Conservation (phyloP, 179 eudicot species). For the Sideroxylon spinosum region DNA sequence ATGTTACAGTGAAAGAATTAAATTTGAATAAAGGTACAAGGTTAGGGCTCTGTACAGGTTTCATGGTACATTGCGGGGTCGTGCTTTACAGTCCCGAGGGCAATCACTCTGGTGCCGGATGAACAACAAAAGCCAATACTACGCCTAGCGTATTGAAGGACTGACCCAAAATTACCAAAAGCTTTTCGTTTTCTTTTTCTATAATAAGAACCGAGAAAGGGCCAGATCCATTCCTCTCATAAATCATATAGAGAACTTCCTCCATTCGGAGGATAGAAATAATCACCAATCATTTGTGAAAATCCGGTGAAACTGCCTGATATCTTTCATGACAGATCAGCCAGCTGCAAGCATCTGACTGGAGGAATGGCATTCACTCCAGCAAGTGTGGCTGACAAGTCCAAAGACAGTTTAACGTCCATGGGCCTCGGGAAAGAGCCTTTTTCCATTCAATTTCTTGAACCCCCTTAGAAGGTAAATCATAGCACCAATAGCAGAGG, state of each 20-base stretch:
- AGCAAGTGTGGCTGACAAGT: conserved; percentile 14
- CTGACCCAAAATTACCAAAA: neutral
- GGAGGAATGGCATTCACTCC: conserved; percentile 19
- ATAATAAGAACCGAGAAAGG: neutral
- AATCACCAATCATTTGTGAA: conserved; percentile 4
- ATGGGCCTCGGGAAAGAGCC: conserved; percentile 16
- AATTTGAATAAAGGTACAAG: conserved; percentile 40
- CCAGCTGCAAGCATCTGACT: conserved; percentile 17
- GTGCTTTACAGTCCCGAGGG: conserved; percentile 24
- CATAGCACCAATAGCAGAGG: neutral
- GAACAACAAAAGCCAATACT: neutral
- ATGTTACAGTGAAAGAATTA: conserved; percentile 37
- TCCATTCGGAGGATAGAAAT: neutral
- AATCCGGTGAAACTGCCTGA: neutral
- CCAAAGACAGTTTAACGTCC: conserved; percentile 10
- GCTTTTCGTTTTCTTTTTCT: neutral
- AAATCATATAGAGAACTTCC: conserved; percentile 14
- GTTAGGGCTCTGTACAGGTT: conserved; percentile 54
- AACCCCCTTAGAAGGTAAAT: neutral
- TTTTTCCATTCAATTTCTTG: conserved; percentile 13
- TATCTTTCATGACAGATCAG: conserved; percentile 7
- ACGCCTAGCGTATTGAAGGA: neutral
- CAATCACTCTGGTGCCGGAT: conserved; percentile 5
- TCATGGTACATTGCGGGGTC: conserved; percentile 24
- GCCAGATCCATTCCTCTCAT: neutral